Evolutionary conservation across 305 asterid species (phyloP).

Genomic region (Fraxinus floribunda): DNA sequence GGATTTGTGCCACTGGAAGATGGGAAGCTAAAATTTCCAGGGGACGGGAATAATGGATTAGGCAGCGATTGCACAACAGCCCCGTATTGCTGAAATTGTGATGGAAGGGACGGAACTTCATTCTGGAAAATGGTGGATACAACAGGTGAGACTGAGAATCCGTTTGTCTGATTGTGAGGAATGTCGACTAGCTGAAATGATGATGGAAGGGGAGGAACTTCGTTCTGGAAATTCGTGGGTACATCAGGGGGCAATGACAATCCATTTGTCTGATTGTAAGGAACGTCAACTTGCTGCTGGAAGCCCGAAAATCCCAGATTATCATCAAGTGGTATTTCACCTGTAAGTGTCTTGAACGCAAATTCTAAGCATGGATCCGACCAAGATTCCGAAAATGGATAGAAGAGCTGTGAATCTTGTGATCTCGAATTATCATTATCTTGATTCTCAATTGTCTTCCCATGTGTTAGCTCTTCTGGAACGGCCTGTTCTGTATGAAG

Average conservation of each 20-base stretch:
- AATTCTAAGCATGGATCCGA: constrained; percentile 64
- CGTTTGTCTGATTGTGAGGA: constrained; percentile 18
- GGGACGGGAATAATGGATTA: constrained; percentile 24
- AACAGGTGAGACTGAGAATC: constrained; percentile 27
- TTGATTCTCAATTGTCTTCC: constrained; percentile 26
- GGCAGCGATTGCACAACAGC: constrained; percentile 27
- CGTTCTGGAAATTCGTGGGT: constrained; percentile 38
- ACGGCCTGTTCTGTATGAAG: constrained; percentile 23
- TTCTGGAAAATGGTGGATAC: constrained; percentile 38
- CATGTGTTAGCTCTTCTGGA: constrained; percentile 28
- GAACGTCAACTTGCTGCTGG: constrained; percentile 18
- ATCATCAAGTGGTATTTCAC: constrained; percentile 57
- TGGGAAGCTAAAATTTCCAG: constrained; percentile 32
- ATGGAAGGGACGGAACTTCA: constrained; percentile 26
- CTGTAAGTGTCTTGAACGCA: constrained; percentile 66
- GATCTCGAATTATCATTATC: constrained; percentile 28
- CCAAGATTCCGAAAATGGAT: constrained; percentile 57
- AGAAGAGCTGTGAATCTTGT: constrained; percentile 34
- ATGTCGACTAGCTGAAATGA: constrained; percentile 14
- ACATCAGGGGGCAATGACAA: constrained; percentile 28
- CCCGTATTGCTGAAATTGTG: constrained; percentile 26
- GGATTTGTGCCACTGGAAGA: constrained; percentile 26
- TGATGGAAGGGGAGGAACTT: constrained; percentile 22
- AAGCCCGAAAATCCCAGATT: constrained; percentile 32
- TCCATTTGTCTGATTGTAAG: constrained; percentile 16